Evolutionary conservation across 257 asterid species (phyloP).

Genomic region (Ilex aquifolium): DNA sequence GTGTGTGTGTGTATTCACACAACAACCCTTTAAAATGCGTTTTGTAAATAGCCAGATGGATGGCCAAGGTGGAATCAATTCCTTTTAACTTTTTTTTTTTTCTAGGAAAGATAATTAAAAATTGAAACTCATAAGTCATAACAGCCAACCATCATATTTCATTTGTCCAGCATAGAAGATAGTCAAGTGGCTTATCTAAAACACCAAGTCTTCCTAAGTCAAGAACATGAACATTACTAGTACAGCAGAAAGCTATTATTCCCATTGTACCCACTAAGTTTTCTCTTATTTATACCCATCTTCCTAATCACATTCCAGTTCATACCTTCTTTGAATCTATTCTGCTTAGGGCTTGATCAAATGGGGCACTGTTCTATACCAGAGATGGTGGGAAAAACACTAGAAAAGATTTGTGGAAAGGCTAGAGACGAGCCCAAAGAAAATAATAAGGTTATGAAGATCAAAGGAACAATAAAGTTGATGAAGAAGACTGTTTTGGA

Average conservation of each 20-base stretch:
- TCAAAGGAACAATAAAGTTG: constrained; percentile 55
- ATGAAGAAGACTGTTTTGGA: constrained; percentile 62
- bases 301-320: not conserved
- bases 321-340: too few relatives aligned
- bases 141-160: too few relatives aligned
- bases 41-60: too few relatives aligned
- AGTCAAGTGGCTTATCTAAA: too few relatives aligned
- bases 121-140: not conserved
- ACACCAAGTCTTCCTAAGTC: too few relatives aligned
- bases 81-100: not conserved
- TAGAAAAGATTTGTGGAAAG: constrained; percentile 40
- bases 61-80: not conserved
- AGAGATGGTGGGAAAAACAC: constrained; percentile 41
- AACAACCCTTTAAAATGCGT: too few relatives aligned
- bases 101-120: not conserved
- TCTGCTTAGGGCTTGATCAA: not conserved
- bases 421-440: constrained; percentile 16
- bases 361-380: not conserved
- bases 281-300: not conserved
- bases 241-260: too few relatives aligned
- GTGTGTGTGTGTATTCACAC: too few relatives aligned
- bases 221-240: too few relatives aligned
- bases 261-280: too few relatives aligned
- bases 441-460: constrained; percentile 18
- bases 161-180: too few relatives aligned